These are phyloP conservation scores for Tetrahymena thermophila DNA, from an alignment of 73 alveolate species.

Conservation along the genomic window DNA sequence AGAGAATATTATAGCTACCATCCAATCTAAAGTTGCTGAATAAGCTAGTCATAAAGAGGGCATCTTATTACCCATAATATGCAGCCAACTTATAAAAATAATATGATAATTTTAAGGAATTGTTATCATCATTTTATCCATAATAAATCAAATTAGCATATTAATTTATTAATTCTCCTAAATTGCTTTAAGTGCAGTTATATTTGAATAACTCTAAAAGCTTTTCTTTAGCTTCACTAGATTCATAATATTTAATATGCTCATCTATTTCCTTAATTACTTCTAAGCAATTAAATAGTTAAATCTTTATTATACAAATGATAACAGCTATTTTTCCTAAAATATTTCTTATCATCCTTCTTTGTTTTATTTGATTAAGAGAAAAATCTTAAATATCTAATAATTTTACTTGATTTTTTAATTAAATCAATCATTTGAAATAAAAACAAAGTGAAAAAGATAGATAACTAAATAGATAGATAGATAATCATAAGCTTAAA, in stretches of 20 bases:
- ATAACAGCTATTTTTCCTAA: not conserved
- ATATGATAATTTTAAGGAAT: not conserved
- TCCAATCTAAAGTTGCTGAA: not conserved
- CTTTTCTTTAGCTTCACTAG: not conserved
- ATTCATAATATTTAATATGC: not conserved
- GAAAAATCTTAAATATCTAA: not conserved
- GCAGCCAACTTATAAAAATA: not conserved
- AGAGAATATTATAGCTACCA: not conserved
- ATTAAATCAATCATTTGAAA: too few species aligned
- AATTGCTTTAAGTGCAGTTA: not conserved
- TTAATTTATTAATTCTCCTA: not conserved
- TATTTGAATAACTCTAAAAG: not conserved
- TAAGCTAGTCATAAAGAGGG: not conserved
- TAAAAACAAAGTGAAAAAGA: not conserved
- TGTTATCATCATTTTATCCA: not conserved
- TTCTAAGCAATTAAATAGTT: not conserved
- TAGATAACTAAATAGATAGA: too few species aligned
- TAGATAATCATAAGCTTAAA: not conserved
- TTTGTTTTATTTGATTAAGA: not conserved
- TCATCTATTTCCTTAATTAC: not conserved
- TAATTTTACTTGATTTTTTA: not conserved
- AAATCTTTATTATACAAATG: not conserved
- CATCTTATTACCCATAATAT: not conserved
- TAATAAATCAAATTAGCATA: not conserved
- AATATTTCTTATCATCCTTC: not conserved